Evolutionary conservation across 176 grass and related monocot genomes (phyloP), one percentile per base, ranked within the genome.

Genomic region (Tillandsia leiboldiana): DNA sequence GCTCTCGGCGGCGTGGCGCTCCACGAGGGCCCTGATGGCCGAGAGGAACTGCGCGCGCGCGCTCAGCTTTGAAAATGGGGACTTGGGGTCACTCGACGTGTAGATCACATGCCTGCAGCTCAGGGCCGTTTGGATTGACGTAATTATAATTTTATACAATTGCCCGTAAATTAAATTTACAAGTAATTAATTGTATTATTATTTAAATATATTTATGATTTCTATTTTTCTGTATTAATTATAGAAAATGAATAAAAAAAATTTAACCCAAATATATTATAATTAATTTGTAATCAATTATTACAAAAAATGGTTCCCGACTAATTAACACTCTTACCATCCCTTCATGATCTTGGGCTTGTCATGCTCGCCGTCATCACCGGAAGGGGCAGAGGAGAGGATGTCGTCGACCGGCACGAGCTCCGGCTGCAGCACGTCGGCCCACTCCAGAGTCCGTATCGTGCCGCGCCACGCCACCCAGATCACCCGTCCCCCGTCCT

Each of bases 401-500:
- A 96, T 59, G 75, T 7, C 50, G 54, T 81, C 88, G 80, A 78
- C 65, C 5, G 48, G 12, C n/a, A 89, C 85, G 42, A 87, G 88
- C 9, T 83, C 65, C 1, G 92, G 88, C 49, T 77, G 57, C 23
- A 92, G 79, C 63, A 87, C 92, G 70, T 92, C 81, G 8, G 85
- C 53, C 92, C 86, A 96, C 82, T 96, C 92, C 2, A 92, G 84
- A 11, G 62, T 85, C 49, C 88, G 83, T 53, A 96, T 90, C 67
- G 93, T 92, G 54, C 93, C 89, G 51, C 93, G 86, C 86, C 79
- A 87, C 14, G 81, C 83, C 2, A 92, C 65, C 72, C 85, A 89
- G 73, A 96, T 92, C 53, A 92, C 88, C 49, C 93, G 93, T 11
- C 70, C 83, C 26, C 89, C 79, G 53, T 83, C 83, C 70, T 70